Conservation (phyloP, 495 filamentous ascomycete species). For the Aspergillus kassunensis region DNA sequence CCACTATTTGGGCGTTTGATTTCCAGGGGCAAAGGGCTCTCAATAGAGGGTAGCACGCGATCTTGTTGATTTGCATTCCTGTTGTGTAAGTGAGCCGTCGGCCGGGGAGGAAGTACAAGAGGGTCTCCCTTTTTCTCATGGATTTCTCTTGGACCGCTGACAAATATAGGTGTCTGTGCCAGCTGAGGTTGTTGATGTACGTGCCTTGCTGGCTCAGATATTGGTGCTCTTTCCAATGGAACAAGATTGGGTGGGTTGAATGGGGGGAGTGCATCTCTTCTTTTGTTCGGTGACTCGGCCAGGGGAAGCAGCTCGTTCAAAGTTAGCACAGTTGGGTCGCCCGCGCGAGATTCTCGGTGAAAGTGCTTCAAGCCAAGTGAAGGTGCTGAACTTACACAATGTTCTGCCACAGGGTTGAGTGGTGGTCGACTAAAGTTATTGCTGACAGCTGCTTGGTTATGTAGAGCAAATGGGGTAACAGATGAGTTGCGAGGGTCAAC, state of each 20-base stretch:
- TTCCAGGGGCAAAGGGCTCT: slow-evolving; percentile 26
- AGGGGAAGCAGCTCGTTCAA: slow-evolving; percentile 23
- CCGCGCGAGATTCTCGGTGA: too few relatives aligned
- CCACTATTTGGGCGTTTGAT: slow-evolving; percentile 24
- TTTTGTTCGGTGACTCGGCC: slow-evolving; percentile 18
- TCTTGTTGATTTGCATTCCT: slow-evolving; percentile 28
- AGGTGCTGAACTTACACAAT: slow-evolving; percentile 19
- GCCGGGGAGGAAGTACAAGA: slow-evolving; percentile 16
- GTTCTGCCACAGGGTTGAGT: slow-evolving; percentile 10
- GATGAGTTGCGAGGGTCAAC: slow-evolving; percentile 10
- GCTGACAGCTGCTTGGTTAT: slow-evolving; percentile 16
- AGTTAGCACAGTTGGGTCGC: slow-evolving; percentile 24
- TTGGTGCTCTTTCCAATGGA: slow-evolving; percentile 18
- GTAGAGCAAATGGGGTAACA: slow-evolving; percentile 13
- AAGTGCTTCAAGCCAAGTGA: background rate
- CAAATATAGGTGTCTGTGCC: slow-evolving; percentile 34
- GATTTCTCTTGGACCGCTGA: slow-evolving; percentile 30
- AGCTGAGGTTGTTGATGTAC: slow-evolving; percentile 16
- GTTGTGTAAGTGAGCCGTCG: slow-evolving; percentile 15
- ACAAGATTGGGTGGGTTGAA: slow-evolving; percentile 16
- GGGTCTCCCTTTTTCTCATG: slow-evolving; percentile 18
- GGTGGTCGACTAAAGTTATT: slow-evolving; percentile 7
- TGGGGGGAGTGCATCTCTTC: slow-evolving; percentile 16
- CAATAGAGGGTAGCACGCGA: slow-evolving; percentile 39
- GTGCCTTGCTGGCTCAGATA: slow-evolving; percentile 18